Conservation (phyloP, 1,284 basidiomycete genomes). For the Phylloporus sp. region DNA sequence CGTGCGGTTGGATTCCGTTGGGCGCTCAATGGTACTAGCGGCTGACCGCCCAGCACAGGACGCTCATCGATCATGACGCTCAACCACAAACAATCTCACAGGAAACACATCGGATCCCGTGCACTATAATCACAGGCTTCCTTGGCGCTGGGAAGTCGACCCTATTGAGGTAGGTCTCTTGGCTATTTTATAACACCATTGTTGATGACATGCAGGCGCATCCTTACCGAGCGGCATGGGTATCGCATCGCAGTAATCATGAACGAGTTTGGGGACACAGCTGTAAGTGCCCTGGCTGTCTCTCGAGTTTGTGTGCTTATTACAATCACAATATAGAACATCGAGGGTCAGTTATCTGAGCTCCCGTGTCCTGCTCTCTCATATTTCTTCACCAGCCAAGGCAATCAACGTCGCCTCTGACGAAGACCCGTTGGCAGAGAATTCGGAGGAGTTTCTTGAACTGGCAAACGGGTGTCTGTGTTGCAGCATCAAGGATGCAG, state of each 20-base stretch:
- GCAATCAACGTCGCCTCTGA: slow-evolving; percentile 79
- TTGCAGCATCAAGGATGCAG: slow-evolving; percentile 92
- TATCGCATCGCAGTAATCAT: slow-evolving; percentile 96
- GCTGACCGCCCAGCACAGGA: slow-evolving; percentile 28
- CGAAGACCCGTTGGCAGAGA: slow-evolving; percentile 66
- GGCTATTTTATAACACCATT: not conserved
- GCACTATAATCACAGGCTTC: slow-evolving; percentile 92
- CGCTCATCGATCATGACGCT: slow-evolving; percentile 53
- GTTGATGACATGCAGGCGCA: slow-evolving; percentile 62
- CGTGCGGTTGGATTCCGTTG: slow-evolving; percentile 46
- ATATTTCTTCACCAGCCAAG: slow-evolving; percentile 56
- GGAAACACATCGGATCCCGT: slow-evolving; percentile 63
- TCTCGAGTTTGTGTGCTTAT: slow-evolving; percentile 20
- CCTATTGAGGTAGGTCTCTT: slow-evolving; percentile 67
- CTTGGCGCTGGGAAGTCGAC: slow-evolving; percentile 93
- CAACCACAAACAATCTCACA: slow-evolving; percentile 8
- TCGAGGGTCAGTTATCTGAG: slow-evolving; percentile 58
- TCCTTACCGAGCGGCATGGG: slow-evolving; percentile 90
- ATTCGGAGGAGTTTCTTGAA: slow-evolving; percentile 83
- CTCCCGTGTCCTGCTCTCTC: slow-evolving; percentile 39
- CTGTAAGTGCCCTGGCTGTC: slow-evolving; percentile 56
- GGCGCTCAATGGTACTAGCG: slow-evolving; percentile 1
- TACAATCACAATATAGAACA: slow-evolving; percentile 61
- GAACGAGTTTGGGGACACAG: slow-evolving; percentile 92
- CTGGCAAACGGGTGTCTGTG: slow-evolving; percentile 94